Percentiles rank a stretch among this genome's conserved stretches.
phyloP scores from a whole-genome alignment of 805 yeast genomes.

The Cyberlindnera sargentensis region DNA sequence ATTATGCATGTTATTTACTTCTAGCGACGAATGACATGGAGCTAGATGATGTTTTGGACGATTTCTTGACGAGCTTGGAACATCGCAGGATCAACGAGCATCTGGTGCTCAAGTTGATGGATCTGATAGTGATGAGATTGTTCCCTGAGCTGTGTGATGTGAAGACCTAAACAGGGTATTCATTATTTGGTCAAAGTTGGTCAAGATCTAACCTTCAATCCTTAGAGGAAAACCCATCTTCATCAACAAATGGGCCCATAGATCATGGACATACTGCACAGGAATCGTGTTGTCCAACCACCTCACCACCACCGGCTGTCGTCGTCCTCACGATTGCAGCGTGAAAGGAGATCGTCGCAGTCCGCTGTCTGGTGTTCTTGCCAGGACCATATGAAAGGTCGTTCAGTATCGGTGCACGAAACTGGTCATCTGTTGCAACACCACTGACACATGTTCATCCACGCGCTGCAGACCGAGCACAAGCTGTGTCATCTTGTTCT shows the following conservation, averaged over 20 bases:
- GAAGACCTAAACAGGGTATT: background rate
- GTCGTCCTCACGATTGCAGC: conserved; percentile 27
- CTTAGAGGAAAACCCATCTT: conserved; percentile 21
- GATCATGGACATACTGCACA: conserved; percentile 6
- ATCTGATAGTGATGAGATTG: conserved; percentile 32
- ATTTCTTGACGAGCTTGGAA: conserved; percentile 29
- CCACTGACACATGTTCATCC: conserved; percentile 17
- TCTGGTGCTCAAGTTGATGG: conserved; percentile 35
- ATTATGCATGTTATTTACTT: conserved; percentile 13
- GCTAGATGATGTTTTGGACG: conserved; percentile 21
- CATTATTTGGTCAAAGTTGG: conserved; percentile 16
- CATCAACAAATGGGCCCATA: conserved; percentile 25
- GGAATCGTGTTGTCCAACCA: conserved; percentile 8
- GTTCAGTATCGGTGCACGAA: conserved; percentile 23
- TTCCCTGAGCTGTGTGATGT: conserved; percentile 29
- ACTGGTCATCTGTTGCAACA: conserved; percentile 27
- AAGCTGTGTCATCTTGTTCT: conserved; percentile 11
- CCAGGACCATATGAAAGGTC: conserved; percentile 24
- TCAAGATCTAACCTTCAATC: conserved; percentile 14
- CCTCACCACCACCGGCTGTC: conserved; percentile 21
- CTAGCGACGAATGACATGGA: conserved; percentile 19
- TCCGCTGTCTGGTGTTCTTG: conserved; percentile 2
- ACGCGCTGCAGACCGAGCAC: conserved; percentile 2
- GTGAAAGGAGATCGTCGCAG: conserved; percentile 29
- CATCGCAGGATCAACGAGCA: conserved; percentile 36